Evolutionary conservation across 306 rosid genomes (phyloP), one percentile per base, ranked within the genome.

Genomic region (Elaeagnus macrophylla): DNA sequence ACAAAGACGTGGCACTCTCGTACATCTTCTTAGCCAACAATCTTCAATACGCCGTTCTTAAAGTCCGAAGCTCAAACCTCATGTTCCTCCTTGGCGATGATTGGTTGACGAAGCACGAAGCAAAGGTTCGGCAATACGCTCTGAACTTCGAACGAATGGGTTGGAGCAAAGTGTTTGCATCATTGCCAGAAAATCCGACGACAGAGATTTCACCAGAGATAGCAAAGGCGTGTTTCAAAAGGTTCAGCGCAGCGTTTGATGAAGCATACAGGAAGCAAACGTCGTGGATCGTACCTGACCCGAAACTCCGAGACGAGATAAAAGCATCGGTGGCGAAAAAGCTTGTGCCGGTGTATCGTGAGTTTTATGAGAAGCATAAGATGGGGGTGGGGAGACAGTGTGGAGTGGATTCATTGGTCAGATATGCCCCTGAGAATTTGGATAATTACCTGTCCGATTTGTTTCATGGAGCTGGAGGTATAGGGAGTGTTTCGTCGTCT

Each of bases 11-110:
- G 18, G 86, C 96, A 0, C 83, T 82, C 6, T 79, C 95, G 5
- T 91, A 91, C 68, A 60, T 91, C 39, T 91, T 91, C 67, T 77
- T 91, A 1, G 96, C 97, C n/a, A 91, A 91, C 69, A 91, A 91
- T 60, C 84, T 91, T 44, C 85, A 87, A 32, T 91, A 91, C 78
- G 79, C 87, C 51, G 85, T 91, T 55, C 70, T 10, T 7, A 91
- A 91, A 46, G 87, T 72, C 3, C 76, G 78, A 0, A 51, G 32
- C 16, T 80, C 97, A 10, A 91, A 73, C 48, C 74, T 91, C 32
- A 55, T 71, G 44, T 54, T 75, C 50, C 56, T 78, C 5, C 68
- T 91, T 5, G 87, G 93, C 0, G 93, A 82, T 0, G 62, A 76
- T 4, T 86, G 96, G 97, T 59, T 86, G 15, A 14, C 42, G 6